Base-by-base conservation (phyloP, 1,139 yeast species). In the Candida dubliniensis region DNA sequence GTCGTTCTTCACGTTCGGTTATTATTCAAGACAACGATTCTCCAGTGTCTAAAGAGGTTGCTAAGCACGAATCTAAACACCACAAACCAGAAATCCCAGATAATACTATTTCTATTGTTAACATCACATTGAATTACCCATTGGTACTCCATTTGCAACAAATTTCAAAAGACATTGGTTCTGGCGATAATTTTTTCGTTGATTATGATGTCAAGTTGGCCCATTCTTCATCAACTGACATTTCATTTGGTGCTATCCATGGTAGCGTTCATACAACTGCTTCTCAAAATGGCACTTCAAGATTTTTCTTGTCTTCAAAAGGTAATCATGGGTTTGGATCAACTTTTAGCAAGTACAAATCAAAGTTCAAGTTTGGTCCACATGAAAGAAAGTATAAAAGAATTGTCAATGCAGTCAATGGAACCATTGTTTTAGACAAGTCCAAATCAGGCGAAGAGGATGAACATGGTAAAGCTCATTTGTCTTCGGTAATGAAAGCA, bases 311-410 rank as follows among this genome's bases (percentile, higher is more conserved):
- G 3, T 59, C 79, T 2, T 72, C 77, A 11, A 47, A 53, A 8
- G 84, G 84, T 1, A 81, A 81, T 53, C 67, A 70, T 53, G 87
- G 86, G 0, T 51, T 55, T 36, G 86, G 83, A 2, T 51, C 63
- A 2, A 56, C 65, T 36, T 53, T 52, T 2, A 67, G 81, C 13
- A 69, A 68, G 47, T 77, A 67, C 59, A 65, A 59, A 43, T 60
- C 61, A 3, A 60, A 61, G 3, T 59, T 68, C 13, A 52, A 52
- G 10, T 47, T 47, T 47, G 46, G 48, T 31, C 40, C 39, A 37
- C 64, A 64, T 8, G 47, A 55, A 2, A 54, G 61, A 25, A 47
- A 51, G 8, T 74, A 73, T 49, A 58, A 60, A 35, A 66, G 82
- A 51, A 58, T 56, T 29, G 82, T 78, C 3, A 60, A 64, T 25